Base-by-base conservation (phyloP, 805 yeast species). In the Candida khao-thaluensis region DNA sequence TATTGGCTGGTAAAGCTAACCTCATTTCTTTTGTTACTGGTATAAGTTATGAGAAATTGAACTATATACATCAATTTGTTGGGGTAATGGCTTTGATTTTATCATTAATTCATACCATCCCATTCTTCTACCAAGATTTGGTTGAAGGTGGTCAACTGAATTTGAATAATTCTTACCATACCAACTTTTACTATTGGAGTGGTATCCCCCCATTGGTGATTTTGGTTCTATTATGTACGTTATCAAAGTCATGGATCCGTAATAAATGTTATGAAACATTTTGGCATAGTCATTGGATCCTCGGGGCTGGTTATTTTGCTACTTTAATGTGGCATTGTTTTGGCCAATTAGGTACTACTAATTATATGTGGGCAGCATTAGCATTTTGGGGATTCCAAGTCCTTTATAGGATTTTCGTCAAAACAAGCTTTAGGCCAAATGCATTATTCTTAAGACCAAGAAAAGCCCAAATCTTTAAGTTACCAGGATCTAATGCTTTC, bases 1-100 rank as follows among this genome's bases (percentile, higher is more conserved):
- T 75, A 3, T 50, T 77, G 40, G 68, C 79, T 0, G 82, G 82
- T 2, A 77, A 78, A 52, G 52, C 75, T 5, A 78, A 77, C 50
- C 48, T 75, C 38, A 65, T 77, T 29, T 64, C 76, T 9, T 52
- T 60, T 4, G 44, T 75, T 9, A 75, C 82, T 0, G 82, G 82
- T 9, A 60, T 77, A 12, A 64, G 77, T 30, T 77, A 78, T 50
- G 82, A 78, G 46, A 76, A 74, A 51, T 51, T 78, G 38, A 77
- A 77, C 48, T 61, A 64, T 17, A 61, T 67, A 42, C 83, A 78
- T 47, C 77, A 76, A 44, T 72, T 69, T 58, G 65, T 64, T 1
- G 71, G 76, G 0, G 57, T 72, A 5, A 53, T 63, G 5, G 62
- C 69, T 14, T 59, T 71, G 17, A 55, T 75, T 2, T 60, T 77